Conservation (phyloP, 2,329 filamentous ascomycete species). For the Trichoderma sp. region DNA sequence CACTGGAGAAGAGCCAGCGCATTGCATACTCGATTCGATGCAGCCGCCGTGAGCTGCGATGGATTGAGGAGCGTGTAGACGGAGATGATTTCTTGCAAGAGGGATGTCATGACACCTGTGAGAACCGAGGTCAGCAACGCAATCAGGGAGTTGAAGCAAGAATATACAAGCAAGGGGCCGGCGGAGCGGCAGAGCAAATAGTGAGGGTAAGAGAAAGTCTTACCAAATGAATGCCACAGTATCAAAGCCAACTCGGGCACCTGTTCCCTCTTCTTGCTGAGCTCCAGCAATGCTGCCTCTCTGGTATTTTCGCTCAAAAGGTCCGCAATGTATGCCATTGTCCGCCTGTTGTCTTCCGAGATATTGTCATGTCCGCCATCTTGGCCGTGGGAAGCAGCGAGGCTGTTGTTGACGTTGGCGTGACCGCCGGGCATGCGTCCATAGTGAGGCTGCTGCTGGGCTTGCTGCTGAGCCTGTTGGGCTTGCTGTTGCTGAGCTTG, state of each 20-base stretch:
- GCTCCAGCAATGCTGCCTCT: slow-evolving; percentile 87
- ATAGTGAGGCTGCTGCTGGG: slow-evolving; percentile 64
- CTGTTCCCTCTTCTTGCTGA: slow-evolving; percentile 98
- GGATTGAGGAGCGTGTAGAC: slow-evolving; percentile 97
- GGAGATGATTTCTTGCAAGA: slow-evolving; percentile 97
- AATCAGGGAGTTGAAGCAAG: neutral
- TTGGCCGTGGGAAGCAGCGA: slow-evolving; percentile 55
- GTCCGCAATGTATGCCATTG: slow-evolving; percentile 91
- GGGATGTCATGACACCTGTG: slow-evolving; percentile 92
- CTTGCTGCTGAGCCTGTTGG: slow-evolving; percentile 44
- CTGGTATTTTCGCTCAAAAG: slow-evolving; percentile 84
- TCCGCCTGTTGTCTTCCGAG: slow-evolving; percentile 88
- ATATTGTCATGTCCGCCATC: slow-evolving; percentile 67
- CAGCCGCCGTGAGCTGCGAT: slow-evolving; percentile 94
- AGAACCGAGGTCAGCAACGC: neutral
- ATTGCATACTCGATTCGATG: slow-evolving; percentile 96
- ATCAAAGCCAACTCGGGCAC: slow-evolving; percentile 95
- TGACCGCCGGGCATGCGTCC: slow-evolving; percentile 72
- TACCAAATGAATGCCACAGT: slow-evolving; percentile 98
- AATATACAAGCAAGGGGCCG: neutral
- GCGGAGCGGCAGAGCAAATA: slow-evolving; percentile 24
- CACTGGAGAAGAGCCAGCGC: slow-evolving; percentile 94
- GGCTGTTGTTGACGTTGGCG: slow-evolving; percentile 49
- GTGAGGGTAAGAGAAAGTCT: slow-evolving; percentile 34
- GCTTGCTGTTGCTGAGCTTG: slow-evolving; percentile 53